Base-by-base conservation (phyloP, 78 protist genomes). In the Corallochytrium limacisporum region DNA sequence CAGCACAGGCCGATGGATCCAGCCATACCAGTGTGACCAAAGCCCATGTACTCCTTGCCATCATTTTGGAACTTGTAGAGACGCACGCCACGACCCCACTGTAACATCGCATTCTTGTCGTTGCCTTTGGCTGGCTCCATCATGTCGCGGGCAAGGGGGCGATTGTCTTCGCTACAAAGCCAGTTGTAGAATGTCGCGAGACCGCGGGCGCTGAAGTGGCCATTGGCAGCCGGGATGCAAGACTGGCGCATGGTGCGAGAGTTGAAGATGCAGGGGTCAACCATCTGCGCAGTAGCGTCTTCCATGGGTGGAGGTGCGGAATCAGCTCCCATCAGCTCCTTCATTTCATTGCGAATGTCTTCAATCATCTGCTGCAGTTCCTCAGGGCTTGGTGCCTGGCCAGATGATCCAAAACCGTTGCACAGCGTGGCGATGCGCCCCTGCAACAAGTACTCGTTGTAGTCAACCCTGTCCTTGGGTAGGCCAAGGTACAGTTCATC, bases 191-290 rank as follows among this genome's bases (percentile, higher is more conserved):
- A n/a, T n/a, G 15, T 37, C 51, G 49, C 43, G 1, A 56, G 20
- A 13, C 28, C 65, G 35, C 65, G 48, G 3, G 67, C 67, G 9
- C 29, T 13, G 54, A 61, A 61, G 53, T 61, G 67, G 40, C 67
- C 67, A 40, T 61, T 61, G 9, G 67, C 67, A 4, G 67, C 44
- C 13, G 67, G 67, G 40, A 61, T 44, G 39, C n/a, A 6, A 0
- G 54, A 50, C 32, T 44, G 31, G 28, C 49, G 47, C 2, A 53
- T 3, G 44, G 2, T 4, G 10, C 26, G 40, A 6, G 39, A 1
- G 35, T 57, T 57, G 65, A 15, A 57, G 35, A 57, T 4, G 49
- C 49, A 39, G 36, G 65, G 65, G 49, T 57, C 48, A 32, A 24
- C 29, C 26, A 24, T 2, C 3, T 36, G 44, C 38, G 60, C 36